Percentiles rank a stretch among this genome's conserved stretches.
phyloP scores from a whole-genome alignment of 2,329 filamentous ascomycete species.

The Gyromitra esculenta region DNA sequence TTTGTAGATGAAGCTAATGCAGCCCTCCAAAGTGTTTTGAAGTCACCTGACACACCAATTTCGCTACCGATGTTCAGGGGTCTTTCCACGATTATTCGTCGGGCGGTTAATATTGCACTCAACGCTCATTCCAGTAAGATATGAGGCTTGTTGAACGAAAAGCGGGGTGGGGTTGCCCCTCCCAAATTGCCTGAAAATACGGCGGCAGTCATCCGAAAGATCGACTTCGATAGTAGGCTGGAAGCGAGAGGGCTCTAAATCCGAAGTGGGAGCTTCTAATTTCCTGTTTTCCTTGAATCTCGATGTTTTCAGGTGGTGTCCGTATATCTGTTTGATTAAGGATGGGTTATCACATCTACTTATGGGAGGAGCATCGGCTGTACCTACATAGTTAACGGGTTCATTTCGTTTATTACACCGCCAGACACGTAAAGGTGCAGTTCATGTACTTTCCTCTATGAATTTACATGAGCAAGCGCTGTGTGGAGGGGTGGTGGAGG shows the following conservation, averaged over 20 bases:
- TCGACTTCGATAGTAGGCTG: slow-evolving; percentile 38
- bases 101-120: slow-evolving; percentile 44
- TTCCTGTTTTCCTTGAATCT: slow-evolving; percentile 38
- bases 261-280: slow-evolving; percentile 38
- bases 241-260: slow-evolving; percentile 41
- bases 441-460: slow-evolving; percentile 33
- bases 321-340: slow-evolving; percentile 46
- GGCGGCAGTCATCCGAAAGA: slow-evolving; percentile 34
- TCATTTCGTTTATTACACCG: slow-evolving; percentile 29
- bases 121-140: slow-evolving; percentile 35
- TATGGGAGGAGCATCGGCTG: slow-evolving; percentile 44
- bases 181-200: slow-evolving; percentile 24
- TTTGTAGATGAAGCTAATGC: slow-evolving; percentile 54
- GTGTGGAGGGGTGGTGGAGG: neutral
- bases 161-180: slow-evolving; percentile 36
- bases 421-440: slow-evolving; percentile 44
- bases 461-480: slow-evolving; percentile 48
- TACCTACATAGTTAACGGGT: slow-evolving; percentile 45
- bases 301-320: slow-evolving; percentile 44
- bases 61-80: slow-evolving; percentile 41
- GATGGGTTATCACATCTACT: slow-evolving; percentile 45
- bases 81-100: slow-evolving; percentile 38
- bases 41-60: slow-evolving; percentile 51
- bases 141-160: slow-evolving; percentile 39
- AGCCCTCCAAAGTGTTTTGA: slow-evolving; percentile 43